These are phyloP conservation scores for Fistulifera pelliculosa DNA, from an alignment of 108 stramenopile species.

Conservation along the genomic window DNA sequence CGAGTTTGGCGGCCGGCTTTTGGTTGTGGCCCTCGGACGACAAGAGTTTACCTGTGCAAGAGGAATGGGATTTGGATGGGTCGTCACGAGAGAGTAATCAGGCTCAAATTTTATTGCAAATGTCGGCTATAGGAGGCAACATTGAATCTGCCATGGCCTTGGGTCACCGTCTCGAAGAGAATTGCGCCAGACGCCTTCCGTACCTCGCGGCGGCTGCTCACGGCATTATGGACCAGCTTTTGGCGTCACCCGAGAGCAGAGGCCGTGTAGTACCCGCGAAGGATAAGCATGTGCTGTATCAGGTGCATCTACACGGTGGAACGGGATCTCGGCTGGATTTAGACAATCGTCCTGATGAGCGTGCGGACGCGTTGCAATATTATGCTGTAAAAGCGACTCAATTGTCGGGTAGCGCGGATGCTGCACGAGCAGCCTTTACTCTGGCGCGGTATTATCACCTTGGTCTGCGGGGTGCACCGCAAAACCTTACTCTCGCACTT, in stretches of 20 bases:
- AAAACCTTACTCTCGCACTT: conserved; percentile 66
- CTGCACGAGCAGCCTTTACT: conserved; percentile 42
- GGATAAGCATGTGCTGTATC: conserved; percentile 61
- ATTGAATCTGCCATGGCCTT: conserved; percentile 72
- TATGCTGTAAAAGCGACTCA: conserved; percentile 58
- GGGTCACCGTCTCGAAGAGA: conserved; percentile 26
- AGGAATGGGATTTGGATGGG: neutral
- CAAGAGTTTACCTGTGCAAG: neutral
- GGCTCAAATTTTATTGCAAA: conserved; percentile 64
- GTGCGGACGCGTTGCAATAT: conserved; percentile 76
- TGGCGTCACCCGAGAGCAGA: conserved; percentile 36
- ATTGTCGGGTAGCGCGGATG: conserved; percentile 6
- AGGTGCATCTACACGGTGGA: conserved; percentile 76
- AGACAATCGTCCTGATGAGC: conserved; percentile 75
- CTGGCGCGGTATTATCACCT: conserved; percentile 65
- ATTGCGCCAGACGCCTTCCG: conserved; percentile 55
- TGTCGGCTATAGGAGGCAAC: conserved; percentile 58
- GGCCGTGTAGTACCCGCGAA: conserved; percentile 62
- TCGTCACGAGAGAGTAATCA: conserved; percentile 2
- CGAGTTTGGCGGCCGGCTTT: conserved; percentile 60
- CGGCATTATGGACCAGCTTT: conserved; percentile 66
- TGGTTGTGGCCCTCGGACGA: conserved; percentile 18
- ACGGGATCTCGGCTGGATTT: conserved; percentile 49
- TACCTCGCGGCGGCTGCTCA: conserved; percentile 79
- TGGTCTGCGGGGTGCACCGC: conserved; percentile 64